phyloP scores from a whole-genome alignment of 805 yeast species.

The Pichia membranifaciens region DNA sequence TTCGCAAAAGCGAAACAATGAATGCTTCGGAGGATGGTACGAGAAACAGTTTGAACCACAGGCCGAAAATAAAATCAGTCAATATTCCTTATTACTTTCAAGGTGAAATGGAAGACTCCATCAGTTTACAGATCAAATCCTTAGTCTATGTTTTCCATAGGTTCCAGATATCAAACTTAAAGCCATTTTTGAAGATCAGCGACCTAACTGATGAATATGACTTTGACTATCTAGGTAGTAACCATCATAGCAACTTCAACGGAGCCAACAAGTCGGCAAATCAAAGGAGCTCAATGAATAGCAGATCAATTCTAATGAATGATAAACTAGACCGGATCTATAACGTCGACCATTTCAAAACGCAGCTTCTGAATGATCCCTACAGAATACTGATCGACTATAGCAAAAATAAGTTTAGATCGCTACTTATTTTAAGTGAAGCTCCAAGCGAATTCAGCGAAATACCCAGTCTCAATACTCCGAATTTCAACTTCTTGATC shows the following conservation, averaged over 20 bases:
- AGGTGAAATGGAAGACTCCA: conserved; percentile 48
- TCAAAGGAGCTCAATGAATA: neutral
- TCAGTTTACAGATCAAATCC: conserved; percentile 57
- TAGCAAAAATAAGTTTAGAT: conserved; percentile 59
- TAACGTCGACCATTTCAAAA: conserved; percentile 41
- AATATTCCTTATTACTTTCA: conserved; percentile 44
- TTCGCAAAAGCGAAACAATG: neutral
- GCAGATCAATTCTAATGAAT: conserved; percentile 17
- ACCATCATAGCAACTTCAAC: neutral
- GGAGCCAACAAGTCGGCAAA: neutral
- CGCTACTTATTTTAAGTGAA: conserved; percentile 50
- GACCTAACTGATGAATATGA: conserved; percentile 16
- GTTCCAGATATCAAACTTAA: conserved; percentile 11
- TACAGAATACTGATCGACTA: conserved; percentile 64
- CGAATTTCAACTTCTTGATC: conserved; percentile 33
- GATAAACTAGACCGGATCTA: conserved; percentile 51
- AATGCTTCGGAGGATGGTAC: neutral
- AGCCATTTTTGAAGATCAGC: conserved; percentile 34
- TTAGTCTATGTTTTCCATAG: conserved; percentile 47
- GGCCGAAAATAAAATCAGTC: conserved; percentile 23
- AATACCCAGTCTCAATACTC: conserved; percentile 24
- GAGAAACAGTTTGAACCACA: neutral
- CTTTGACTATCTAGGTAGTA: conserved; percentile 7
- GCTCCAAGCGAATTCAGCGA: conserved; percentile 36
- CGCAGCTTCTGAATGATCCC: conserved; percentile 44